Evolutionary conservation across 192 early-diverging fungal genomes (phyloP).

Genomic region (Coemansia sp.): DNA sequence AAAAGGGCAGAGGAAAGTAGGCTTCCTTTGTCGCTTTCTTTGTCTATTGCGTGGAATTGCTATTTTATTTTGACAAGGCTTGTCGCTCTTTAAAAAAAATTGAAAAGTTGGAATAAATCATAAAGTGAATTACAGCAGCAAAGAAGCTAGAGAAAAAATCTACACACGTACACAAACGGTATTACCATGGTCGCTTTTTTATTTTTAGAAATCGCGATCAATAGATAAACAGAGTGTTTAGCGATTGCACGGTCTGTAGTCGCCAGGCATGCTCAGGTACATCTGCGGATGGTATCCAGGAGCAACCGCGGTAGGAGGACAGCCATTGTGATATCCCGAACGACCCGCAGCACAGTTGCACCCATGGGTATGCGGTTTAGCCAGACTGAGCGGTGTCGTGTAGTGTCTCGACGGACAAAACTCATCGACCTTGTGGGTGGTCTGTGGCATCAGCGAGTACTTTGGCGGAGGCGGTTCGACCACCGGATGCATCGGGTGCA

Average conservation of each 20-base stretch:
- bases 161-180: no score
- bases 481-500: background rate
- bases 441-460: constrained; percentile 44
- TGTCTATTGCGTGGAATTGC: no score
- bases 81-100: no score
- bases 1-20: constrained; percentile 45
- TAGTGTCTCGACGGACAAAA: constrained; percentile 26
- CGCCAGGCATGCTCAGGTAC: constrained; percentile 26
- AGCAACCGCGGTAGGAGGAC: background rate
- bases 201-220: no score
- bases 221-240: no score
- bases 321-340: background rate
- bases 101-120: background rate
- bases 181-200: no score
- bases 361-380: background rate
- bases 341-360: background rate
- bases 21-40: no score
- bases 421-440: constrained; percentile 38
- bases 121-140: no score
- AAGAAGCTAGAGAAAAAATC: no score
- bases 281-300: constrained; percentile 20
- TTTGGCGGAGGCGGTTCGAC: constrained; percentile 27
- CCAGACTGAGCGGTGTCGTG: constrained; percentile 21
- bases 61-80: no score
- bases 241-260: constrained; percentile 34